Conservation (phyloP, 2,329 filamentous ascomycete species). For the Drechslera avenae region DNA sequence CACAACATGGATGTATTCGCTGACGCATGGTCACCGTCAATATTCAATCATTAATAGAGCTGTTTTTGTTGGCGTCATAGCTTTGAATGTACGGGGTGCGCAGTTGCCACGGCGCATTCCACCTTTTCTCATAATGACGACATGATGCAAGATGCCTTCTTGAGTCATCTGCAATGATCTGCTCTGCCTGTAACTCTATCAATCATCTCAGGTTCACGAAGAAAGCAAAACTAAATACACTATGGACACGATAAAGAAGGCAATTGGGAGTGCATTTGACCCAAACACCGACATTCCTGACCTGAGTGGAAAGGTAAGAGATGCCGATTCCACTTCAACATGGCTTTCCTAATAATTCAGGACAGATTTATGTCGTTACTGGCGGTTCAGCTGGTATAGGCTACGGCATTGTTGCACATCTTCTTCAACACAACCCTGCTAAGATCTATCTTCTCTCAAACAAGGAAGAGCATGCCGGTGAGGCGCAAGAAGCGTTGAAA, state of each 20-base stretch:
- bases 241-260: constrained; percentile 35
- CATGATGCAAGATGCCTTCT: too few relatives aligned
- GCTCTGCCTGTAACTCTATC: too few relatives aligned
- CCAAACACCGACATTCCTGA: constrained; percentile 50
- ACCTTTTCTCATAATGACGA: too few relatives aligned
- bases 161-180: too few relatives aligned
- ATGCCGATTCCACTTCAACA: background rate
- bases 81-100: too few relatives aligned
- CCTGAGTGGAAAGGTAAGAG: constrained; percentile 44
- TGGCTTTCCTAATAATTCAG: background rate
- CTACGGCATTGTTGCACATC: constrained; percentile 58
- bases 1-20: background rate
- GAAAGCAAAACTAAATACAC: background rate
- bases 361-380: constrained; percentile 54
- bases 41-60: too few relatives aligned
- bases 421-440: constrained; percentile 56
- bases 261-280: constrained; percentile 34
- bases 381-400: constrained; percentile 59
- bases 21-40: too few relatives aligned
- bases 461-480: constrained; percentile 55
- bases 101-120: too few relatives aligned
- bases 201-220: too few relatives aligned
- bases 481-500: constrained; percentile 51
- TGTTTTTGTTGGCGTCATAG: too few relatives aligned
- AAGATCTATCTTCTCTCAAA: constrained; percentile 57